Evolutionary conservation across 1,139 yeast species (phyloP), one percentile per base, ranked within the genome.

Genomic region (Pichia sp.): DNA sequence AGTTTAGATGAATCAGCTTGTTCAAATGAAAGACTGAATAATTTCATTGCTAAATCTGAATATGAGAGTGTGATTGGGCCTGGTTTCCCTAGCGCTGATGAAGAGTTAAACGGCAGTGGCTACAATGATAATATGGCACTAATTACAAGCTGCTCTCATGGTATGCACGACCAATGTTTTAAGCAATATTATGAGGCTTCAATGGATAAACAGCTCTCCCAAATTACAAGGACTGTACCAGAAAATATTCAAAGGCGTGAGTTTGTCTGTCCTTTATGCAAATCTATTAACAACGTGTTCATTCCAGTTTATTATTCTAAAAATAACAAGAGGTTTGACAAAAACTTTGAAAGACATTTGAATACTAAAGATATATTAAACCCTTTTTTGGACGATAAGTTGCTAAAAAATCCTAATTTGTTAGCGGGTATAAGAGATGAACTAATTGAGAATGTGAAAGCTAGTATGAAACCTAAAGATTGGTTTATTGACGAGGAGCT

Each of bases 71-170:
- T 82, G 0, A 71, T 86, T 62, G 95, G 95, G 0, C 95, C 93
- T 0, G 92, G 92, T 0, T 87, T 85, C 63, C 80, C 84, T 0
- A 34, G 47, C 31, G 19, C 45, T 29, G 50, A 49, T 1, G 50
- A 49, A 10, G 53, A 53, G n/a, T 8, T 29, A 4, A 43, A 48
- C 16, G 64, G 70, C 15, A 70, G 66, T 26, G 70, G 71, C 5
- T 67, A 72, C 30, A 73, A 75, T 47, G 76, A 77, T 45, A 75
- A 72, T 51, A 77, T 77, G 52, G 73, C 85, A 7, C 82, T 87
- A 0, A 75, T 90, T 5, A 83, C 85, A 62, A 85, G 96, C 52
- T 93, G 99, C 72, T 96, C 97, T 0, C 99, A 93, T 70, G 95
- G 96, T 1, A 86, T 93, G 84, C 99, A 93, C 69, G 82, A 80